A percentile compares a stretch with the other conserved stretches of the same genome.
Evolutionary conservation across 306 rosid species (phyloP).

Genomic region (Trifolium fragiferum): DNA sequence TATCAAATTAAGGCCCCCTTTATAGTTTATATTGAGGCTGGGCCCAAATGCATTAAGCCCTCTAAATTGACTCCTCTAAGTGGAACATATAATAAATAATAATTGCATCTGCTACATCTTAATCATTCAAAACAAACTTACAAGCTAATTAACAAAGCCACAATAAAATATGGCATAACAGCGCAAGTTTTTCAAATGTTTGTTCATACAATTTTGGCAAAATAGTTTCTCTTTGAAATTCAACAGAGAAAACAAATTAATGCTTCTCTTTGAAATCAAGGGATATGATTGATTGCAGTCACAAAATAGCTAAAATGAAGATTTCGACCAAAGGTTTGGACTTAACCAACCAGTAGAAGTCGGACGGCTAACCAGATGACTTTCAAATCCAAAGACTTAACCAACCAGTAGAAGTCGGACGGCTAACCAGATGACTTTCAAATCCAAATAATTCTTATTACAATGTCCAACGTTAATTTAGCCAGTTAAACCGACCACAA

Average conservation of each 20-base stretch:
- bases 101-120: slow-evolving; percentile 50
- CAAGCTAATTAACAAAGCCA: slow-evolving; percentile 65
- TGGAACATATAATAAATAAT: slow-evolving; percentile 42
- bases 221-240: too few species aligned
- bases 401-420: too few species aligned
- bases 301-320: slow-evolving; percentile 7
- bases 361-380: background rate
- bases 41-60: too few species aligned
- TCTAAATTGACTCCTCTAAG: too few species aligned
- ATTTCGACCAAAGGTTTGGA: background rate
- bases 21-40: too few species aligned
- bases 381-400: too few species aligned
- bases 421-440: background rate
- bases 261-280: slow-evolving; percentile 34
- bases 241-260: slow-evolving; percentile 5
- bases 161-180: slow-evolving; percentile 16
- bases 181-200: slow-evolving; percentile 5
- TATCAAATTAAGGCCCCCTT: too few species aligned
- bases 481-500: background rate
- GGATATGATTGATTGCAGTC: slow-evolving; percentile 19
- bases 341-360: too few species aligned
- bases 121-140: slow-evolving; percentile 83
- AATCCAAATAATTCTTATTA: too few species aligned
- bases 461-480: background rate
- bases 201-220: background rate